Evolutionary conservation across 202 grass and related monocot genomes (phyloP).

Genomic region (Dendrocalamus latiflorus): DNA sequence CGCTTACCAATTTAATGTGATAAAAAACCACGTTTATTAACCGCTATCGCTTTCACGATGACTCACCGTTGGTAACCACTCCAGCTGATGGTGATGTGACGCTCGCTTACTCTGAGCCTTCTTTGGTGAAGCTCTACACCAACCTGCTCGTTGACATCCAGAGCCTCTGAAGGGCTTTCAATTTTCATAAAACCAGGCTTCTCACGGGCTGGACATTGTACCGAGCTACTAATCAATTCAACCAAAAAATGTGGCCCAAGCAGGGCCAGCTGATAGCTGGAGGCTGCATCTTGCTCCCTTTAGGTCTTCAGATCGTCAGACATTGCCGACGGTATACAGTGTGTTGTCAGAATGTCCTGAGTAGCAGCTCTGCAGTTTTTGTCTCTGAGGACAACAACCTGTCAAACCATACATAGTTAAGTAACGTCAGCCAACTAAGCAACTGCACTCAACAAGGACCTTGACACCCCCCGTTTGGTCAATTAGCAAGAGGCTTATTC

Average conservation of each 20-base stretch:
- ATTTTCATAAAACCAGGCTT: slow-evolving; percentile 10
- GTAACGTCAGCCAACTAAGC: no score
- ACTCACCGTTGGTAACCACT: background rate
- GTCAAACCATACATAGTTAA: slow-evolving; percentile 33
- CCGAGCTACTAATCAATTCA: slow-evolving; percentile 12
- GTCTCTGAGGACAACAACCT: slow-evolving; percentile 92
- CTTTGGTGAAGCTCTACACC: background rate
- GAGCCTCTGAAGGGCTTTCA: background rate
- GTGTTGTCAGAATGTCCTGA: no score
- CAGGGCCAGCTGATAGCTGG: slow-evolving; percentile 10
- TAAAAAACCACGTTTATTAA: slow-evolving; percentile 3
- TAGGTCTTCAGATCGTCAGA: slow-evolving; percentile 84
- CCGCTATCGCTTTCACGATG: background rate
- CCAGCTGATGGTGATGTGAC: slow-evolving; percentile 10
- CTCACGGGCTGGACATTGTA: background rate
- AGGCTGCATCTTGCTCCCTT: slow-evolving; percentile 6
- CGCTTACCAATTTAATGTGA: slow-evolving; percentile 8
- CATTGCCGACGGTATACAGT: slow-evolving; percentile 88
- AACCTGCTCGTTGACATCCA: background rate
- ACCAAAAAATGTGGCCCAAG: slow-evolving; percentile 17
- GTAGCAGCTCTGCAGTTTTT: slow-evolving; percentile 90
- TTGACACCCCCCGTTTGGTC: no score
- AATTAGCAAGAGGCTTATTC: no score
- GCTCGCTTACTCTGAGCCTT: background rate
- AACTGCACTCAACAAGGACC: no score